phyloP scores from a whole-genome alignment of 225 moss, liverwort and hornwort species.

The Thuidium tamariscinum region DNA sequence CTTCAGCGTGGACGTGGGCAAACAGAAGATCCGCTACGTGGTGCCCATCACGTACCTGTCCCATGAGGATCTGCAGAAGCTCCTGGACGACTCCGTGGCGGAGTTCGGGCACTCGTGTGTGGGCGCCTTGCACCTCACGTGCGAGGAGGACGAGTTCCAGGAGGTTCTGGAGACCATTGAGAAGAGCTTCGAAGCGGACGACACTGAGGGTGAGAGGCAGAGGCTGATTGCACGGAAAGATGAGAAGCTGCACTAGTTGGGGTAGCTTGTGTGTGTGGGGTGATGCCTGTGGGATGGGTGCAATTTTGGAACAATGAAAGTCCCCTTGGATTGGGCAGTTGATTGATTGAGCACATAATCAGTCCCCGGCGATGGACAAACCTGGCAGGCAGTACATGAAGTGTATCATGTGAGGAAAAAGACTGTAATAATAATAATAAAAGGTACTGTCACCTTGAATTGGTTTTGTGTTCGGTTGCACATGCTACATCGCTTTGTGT shows the following conservation, averaged over 20 bases:
- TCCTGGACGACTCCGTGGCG: background rate
- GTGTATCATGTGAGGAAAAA: background rate
- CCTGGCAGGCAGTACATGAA: background rate
- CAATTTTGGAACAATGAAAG: background rate
- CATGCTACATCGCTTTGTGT: background rate
- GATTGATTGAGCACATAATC: background rate
- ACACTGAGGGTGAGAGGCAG: background rate
- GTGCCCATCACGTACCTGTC: background rate
- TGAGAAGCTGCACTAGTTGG: background rate
- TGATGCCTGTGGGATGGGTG: background rate
- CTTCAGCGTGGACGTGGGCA: background rate
- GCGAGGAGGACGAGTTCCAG: background rate
- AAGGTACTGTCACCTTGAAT: background rate
- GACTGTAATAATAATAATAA: background rate
- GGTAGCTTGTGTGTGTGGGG: background rate
- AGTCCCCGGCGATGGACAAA: background rate
- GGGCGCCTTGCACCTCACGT: background rate
- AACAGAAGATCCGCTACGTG: background rate
- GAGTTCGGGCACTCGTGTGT: background rate
- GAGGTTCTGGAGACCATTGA: background rate
- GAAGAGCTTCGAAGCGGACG: background rate
- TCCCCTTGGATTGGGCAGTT: background rate
- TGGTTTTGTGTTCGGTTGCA: background rate
- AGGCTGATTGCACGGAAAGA: background rate
- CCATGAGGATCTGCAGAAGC: background rate